phyloP scores from a whole-genome alignment of 2,329 filamentous ascomycete genomes.

The Fusarium pilosicola region DNA sequence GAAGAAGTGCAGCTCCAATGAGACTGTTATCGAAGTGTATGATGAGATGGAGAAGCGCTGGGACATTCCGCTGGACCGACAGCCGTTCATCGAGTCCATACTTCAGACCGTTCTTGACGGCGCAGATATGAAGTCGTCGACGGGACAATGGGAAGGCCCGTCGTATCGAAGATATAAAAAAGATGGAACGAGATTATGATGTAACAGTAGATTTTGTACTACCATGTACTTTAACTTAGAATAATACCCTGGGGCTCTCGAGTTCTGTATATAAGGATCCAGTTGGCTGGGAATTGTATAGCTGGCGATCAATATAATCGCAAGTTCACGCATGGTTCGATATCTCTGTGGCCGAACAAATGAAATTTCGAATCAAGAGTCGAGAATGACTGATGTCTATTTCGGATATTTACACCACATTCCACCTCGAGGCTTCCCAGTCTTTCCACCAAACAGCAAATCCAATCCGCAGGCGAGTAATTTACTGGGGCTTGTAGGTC shows the following conservation, averaged over 20 bases:
- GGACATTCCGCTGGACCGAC: slow-evolving; percentile 53
- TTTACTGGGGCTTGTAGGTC: slow-evolving; percentile 54
- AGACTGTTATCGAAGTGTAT: slow-evolving; percentile 65
- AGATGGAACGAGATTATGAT: slow-evolving; percentile 46
- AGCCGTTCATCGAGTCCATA: slow-evolving; percentile 59
- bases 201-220: slow-evolving; percentile 39
- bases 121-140: slow-evolving; percentile 45
- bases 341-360: slow-evolving; percentile 32
- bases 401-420: slow-evolving; percentile 47
- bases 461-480: slow-evolving; percentile 14
- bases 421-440: slow-evolving; percentile 39
- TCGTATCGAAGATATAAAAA: slow-evolving; percentile 40
- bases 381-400: slow-evolving; percentile 49
- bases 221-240: slow-evolving; percentile 38
- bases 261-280: slow-evolving; percentile 23
- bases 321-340: slow-evolving; percentile 1
- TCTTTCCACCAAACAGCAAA: slow-evolving; percentile 30
- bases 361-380: slow-evolving; percentile 41
- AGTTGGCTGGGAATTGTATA: background rate
- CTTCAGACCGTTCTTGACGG: slow-evolving; percentile 55
- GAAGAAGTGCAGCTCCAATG: slow-evolving; percentile 63
- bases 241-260: slow-evolving; percentile 36
- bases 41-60: slow-evolving; percentile 60
- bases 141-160: slow-evolving; percentile 39
- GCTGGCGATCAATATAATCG: background rate